Evolutionary conservation across 305 asterid genomes (phyloP), one percentile per base, ranked within the genome.

Genomic region (Fraxinus albicans): DNA sequence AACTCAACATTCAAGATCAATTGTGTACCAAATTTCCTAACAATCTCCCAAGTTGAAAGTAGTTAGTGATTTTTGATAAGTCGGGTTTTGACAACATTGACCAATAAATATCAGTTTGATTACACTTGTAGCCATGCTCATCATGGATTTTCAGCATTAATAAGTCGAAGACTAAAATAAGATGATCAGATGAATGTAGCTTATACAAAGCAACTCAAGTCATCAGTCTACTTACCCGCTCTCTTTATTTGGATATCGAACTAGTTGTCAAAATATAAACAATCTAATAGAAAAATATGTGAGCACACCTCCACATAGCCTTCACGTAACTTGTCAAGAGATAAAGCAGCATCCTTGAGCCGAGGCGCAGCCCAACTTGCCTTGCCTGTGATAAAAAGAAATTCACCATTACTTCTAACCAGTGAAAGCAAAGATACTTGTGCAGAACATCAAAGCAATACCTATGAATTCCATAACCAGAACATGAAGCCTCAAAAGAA

Each of bases 391-490:
- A 75, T 4, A 80, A 23, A 77, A 73, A 82, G 35, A 76, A 79
- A 80, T 79, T 12, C n/a, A 38, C 63, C 27, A 74, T 34, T 67
- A 84, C 38, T 15, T 35, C 38, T 4, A 79, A 76, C 19, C 73
- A 38, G 78, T 63, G 47, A 27, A 79, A 79, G 63, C 21, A 72
- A 77, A 82, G 69, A 55, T 55, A 17, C 23, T 55, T 3, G 47
- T 19, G 44, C 40, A 17, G 78, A 76, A 79, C 74, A 78, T 34
- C 36, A 77, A 8, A 6, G n/a, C 65, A 73, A 25, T 91, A 96
- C 98, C 99, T 90, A 93, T 93, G 87, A 96, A 96, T 89, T 96
- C 99, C 99, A 96, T 96, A 79, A 96, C 99, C 82, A 96, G 89
- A 87, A 96, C 98, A 90, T 96, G 99, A 85, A 91, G 95, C 88